Base-by-base conservation (phyloP, 306 rosid species). In the Aeschynomene evenia region DNA sequence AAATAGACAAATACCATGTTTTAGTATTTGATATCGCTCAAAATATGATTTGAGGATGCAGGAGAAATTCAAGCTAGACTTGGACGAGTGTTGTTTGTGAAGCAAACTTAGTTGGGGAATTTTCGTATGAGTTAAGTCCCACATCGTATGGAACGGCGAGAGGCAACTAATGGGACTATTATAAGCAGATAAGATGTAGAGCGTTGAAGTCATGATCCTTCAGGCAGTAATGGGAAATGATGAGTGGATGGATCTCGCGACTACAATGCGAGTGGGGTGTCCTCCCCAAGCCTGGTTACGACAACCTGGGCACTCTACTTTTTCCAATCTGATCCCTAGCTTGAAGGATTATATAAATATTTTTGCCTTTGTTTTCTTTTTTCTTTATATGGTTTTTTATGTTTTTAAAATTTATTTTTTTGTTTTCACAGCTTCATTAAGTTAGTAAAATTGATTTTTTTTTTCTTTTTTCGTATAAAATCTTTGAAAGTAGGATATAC, bases 251-350 rank as follows among this genome's bases (percentile, higher is more conserved):
- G 4, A 1, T 16, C 63, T 71, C 78, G 89, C 89, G 2, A 0
- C 0, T 7, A 2, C 0, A 6, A 45, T 82, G 85, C 79, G 88
- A 80, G 90, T 59, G 3, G 92, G 79, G 90, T 86, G 92, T 72
- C 84, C 63, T 37, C 75, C 73, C 88, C 71, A 43, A 75, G 90
- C 88, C 96, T 86, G 73, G 95, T 86, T 89, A 89, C 92, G 90
- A 86, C 92, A 79, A 46, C 18, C 4, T 31, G 85, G 96, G 61
- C 90, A 75, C 79, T 51, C 88, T 16, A 64, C 23, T 58, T 4
- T 0, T 5, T 69, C 81, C 92, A 49, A 74, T 89, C 92, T 89
- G 92, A 89, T 89, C 88, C 92, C 90, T 53, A 31, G 0, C 39
- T 18, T 23, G 63, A 73, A 68, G 79, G 64, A 40, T 2, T 1